Evolutionary conservation across 495 filamentous ascomycete genomes (phyloP), one percentile per base, ranked within the genome.

Genomic region (Apiosordaria backusii): DNA sequence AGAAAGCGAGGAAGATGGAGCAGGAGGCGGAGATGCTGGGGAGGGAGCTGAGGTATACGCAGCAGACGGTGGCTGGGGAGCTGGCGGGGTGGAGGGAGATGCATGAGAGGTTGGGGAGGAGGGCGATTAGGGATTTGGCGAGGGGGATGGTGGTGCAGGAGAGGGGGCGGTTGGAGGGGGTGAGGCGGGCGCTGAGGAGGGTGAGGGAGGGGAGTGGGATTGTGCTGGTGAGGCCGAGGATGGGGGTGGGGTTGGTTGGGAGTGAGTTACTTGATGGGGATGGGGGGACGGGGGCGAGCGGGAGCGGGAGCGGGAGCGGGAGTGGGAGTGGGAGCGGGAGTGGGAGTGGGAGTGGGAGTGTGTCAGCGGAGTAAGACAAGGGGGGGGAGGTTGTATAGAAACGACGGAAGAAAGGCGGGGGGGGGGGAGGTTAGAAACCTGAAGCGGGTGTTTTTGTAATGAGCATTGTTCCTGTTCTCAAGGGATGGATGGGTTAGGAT

Each of bases 61-160:
- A 97, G 77, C 90, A 93, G 75, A 91, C 93, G 10, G 93, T 97
- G 5, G 94, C 96, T 15, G 82, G 87, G 7, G 96, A 99, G 75
- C 74, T 99, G 65, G 94, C 95, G 1, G 93, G 92, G 2, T 98
- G 94, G 90, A 91, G 96, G 71, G 92, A 95, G 16, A 86, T 91
- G 81, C 87, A 93, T 61, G 92, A 89, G 69, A 86, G 86, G 68
- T 84, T 92, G 77, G 93, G 90, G 2, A 80, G 87, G 26, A 87
- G 85, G 67, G 90, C 90, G 3, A 86, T 97, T 50, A 85, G 82
- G 66, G 84, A 90, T 18, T 86, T 96, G 70, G 94, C 90, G 45
- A 87, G 82, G 76, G 86, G 87, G 62, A 91, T 91, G 82, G 77
- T 98, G 40, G 84, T 94, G 6, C 77, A 82, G 35, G 96, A 99